Evolutionary conservation across 1,284 basidiomycete species (phyloP).

Genomic region (Boletus mariae): DNA sequence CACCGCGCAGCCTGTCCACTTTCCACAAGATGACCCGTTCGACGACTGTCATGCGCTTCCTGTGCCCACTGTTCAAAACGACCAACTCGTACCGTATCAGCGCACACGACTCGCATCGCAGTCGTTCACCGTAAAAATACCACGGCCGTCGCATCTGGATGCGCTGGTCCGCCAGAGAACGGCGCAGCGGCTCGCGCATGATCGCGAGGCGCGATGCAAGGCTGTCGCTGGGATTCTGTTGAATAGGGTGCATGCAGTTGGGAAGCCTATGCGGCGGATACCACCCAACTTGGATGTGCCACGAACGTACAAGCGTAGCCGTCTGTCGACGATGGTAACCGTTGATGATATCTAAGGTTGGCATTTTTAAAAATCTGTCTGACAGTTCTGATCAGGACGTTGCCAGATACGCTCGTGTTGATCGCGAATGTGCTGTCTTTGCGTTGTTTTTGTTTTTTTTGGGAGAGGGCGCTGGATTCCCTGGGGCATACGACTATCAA

Average conservation of each 20-base stretch:
- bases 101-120: constrained; percentile 32
- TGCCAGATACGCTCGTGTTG: constrained; percentile 12
- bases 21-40: constrained; percentile 28
- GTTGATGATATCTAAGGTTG: constrained; percentile 25
- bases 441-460: background rate
- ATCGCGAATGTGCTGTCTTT: constrained; percentile 4
- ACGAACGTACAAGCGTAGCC: constrained; percentile 43
- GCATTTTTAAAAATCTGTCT: background rate
- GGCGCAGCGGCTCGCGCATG: constrained; percentile 32
- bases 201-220: constrained; percentile 40
- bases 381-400: background rate
- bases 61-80: constrained; percentile 3
- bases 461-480: background rate
- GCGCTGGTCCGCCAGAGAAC: constrained; percentile 31
- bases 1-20: constrained; percentile 18
- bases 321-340: constrained; percentile 38
- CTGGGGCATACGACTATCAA: background rate
- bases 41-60: constrained; percentile 22
- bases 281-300: constrained; percentile 21
- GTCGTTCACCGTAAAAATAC: constrained; percentile 25
- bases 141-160: constrained; percentile 26
- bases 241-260: constrained; percentile 45
- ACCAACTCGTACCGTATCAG: constrained; percentile 16
- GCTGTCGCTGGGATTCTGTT: constrained; percentile 48
- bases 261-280: constrained; percentile 40